Conservation (phyloP, 345 rosid species). For the Populus euphratica region DNA sequence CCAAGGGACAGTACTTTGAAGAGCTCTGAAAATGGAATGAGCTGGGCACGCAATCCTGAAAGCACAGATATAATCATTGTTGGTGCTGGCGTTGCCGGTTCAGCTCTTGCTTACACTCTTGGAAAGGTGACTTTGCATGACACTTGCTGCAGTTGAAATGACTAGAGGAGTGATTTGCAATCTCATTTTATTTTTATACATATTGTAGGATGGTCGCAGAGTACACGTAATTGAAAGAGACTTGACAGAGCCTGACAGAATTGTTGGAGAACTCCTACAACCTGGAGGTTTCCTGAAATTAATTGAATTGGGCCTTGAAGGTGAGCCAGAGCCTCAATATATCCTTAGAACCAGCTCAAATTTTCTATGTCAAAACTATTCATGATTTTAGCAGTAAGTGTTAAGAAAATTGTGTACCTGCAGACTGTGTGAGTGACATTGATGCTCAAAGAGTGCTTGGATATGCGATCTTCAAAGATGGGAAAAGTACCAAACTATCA, state of each 20-base stretch:
- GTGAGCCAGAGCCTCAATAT: neutral
- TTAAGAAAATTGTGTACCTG: neutral
- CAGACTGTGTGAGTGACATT: conserved; percentile 5
- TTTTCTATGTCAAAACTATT: neutral
- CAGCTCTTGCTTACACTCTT: conserved; percentile 4
- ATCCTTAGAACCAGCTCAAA: neutral
- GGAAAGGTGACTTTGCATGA: neutral
- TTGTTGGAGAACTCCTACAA: conserved; percentile 12
- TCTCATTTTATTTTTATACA: neutral
- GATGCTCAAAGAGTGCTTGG: conserved; percentile 3
- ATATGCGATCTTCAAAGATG: neutral
- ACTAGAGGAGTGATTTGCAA: neutral
- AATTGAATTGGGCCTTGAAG: conserved; percentile 1
- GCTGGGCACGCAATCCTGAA: too few relatives aligned
- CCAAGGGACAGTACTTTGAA: too few relatives aligned
- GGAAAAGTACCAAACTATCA: neutral
- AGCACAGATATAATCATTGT: neutral
- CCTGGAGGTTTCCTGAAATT: conserved; percentile 10
- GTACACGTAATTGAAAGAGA: conserved; percentile 12
- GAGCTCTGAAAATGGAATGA: too few relatives aligned
- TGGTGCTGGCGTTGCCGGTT: conserved; percentile 4
- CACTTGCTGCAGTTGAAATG: neutral
- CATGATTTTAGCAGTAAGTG: neutral
- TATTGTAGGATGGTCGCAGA: conserved; percentile 8
- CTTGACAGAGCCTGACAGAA: conserved; percentile 9